These are phyloP conservation scores for Dentipellis sp. DNA, from an alignment of 768 basidiomycete species.

Conservation along the genomic window DNA sequence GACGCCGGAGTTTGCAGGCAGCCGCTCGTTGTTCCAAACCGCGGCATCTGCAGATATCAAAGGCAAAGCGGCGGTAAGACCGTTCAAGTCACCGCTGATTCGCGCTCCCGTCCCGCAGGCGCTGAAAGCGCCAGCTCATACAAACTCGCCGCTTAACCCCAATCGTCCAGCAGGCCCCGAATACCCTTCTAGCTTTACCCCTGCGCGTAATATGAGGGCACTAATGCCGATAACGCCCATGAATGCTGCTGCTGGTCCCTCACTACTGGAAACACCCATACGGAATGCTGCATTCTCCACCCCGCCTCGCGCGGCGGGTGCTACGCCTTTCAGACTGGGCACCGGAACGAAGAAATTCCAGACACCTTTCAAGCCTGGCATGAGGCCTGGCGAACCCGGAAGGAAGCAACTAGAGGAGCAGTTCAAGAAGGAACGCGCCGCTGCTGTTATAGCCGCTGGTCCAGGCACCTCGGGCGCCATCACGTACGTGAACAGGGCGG, in stretches of 20 bases:
- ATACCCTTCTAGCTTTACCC: neutral
- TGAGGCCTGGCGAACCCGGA: slow-evolving; percentile 36
- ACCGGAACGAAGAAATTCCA: slow-evolving; percentile 31
- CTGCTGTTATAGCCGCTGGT: neutral
- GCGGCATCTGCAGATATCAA: neutral
- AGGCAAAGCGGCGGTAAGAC: neutral
- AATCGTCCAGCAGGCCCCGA: neutral
- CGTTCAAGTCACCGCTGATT: slow-evolving; percentile 12
- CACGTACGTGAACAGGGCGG: neutral
- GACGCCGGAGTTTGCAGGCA: neutral
- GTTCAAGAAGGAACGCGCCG: neutral
- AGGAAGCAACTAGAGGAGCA: slow-evolving; percentile 15
- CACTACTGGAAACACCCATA: neutral
- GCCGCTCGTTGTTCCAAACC: slow-evolving; percentile 1
- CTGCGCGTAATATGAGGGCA: neutral
- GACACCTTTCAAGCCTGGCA: slow-evolving; percentile 49
- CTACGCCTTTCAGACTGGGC: neutral
- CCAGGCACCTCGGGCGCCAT: neutral
- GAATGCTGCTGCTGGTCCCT: neutral
- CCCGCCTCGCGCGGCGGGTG: neutral
- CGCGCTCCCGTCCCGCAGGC: neutral
- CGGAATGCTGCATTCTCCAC: slow-evolving; percentile 4
- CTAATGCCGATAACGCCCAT: neutral
- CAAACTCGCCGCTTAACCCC: neutral
- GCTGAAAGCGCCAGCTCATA: neutral